Base-by-base conservation (phyloP, 2,329 filamentous ascomycete genomes). In the Ilyonectria robusta region DNA sequence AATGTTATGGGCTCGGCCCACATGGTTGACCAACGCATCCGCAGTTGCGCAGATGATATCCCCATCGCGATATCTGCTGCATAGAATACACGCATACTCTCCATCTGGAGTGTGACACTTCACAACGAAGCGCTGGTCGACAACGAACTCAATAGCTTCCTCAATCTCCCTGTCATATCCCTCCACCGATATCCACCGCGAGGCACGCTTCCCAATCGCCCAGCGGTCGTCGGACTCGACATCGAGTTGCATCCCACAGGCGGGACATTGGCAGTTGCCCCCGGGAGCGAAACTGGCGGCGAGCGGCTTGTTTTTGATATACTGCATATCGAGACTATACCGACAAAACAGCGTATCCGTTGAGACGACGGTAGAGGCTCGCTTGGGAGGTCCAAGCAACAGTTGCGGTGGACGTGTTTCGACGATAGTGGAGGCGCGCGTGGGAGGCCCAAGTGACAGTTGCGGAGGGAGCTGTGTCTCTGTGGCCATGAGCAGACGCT, bases 51-150 rank as follows among this genome's bases (percentile, higher is more conserved):
- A 75, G 2, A 75, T 23, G 2, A 71, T 62, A 26, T 75, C 73
- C 1, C 62, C 63, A 2, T 74, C 69, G 10, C 73, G 71, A 42
- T 66, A 72, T 35, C 61, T 68, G 6, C 40, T 72, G 42, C 73
- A 75, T 13, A 75, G 66, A 0, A 75, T 58, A 8, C 73, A 75
- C 2, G 73, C 73, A 19, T 68, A 75, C 15, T 72, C 63, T 15
- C 73, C 73, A 6, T 75, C 71, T 5, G 73, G 65, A 0, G 70
- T 74, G 17, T 75, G 73, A 1, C 73, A 73, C 13, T 75, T 75
- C 10, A 75, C 42, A 0, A 75, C 64, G 37, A 75, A 75, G 35
- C 73, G 72, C 6, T 70, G 73, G 10, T 64, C 68, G 46, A 73
- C 58, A 10, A 72, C 37, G 50, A 74, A 73, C 47, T 75, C 73